Evolutionary conservation across 1,139 yeast species (phyloP), one percentile per base, ranked within the genome.

Genomic region (Kurtzmaniella natalensis): DNA sequence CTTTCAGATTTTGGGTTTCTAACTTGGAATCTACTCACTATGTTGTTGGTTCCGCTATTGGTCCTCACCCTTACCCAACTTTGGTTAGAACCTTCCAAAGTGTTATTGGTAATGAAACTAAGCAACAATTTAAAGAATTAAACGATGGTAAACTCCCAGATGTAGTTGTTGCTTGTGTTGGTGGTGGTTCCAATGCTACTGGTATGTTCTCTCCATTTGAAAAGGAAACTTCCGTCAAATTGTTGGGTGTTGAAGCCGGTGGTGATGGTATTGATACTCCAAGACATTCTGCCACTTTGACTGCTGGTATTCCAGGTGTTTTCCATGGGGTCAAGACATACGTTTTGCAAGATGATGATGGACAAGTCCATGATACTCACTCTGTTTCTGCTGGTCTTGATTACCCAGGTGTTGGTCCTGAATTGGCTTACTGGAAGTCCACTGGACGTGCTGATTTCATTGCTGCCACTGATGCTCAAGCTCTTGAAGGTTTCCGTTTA

Each of bases 361-460:
- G 99, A 34, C 99, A 92, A 66, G 88, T 92, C 38, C 94, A 84
- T 47, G 98, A 94, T 55, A 92, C 99, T 8, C 97, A 92, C 59
- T 89, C 97, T 18, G 94, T 92, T 29, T 87, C 96, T 45, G 99
- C 99, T 26, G 99, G 99, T 47, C 74, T 92, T 51, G 99, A 92
- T 61, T 92, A 92, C 59, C 99, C 99, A 23, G 99, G 96, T 60
- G 99, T 92, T 34, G 99, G 99, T 30, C 99, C 99, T 18, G 98
- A 92, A 65, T 74, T 92, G 50, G 94, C 98, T 2, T 78, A 74
- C 58, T 92, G 98, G 98, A 92, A 92, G 61, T 80, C 81, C 37
- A 79, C 82, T 41, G 96, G 96, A 17, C 80, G 99, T 53, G 98
- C 95, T 6, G 72, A 82, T 37, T 92, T 92, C 54, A 62, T 81